A percentile compares a stretch with the other conserved stretches of the same genome.
These are phyloP conservation scores for Ploettnerulaceae sp. DNA, from an alignment of 2,329 filamentous ascomycete species.

Conservation along the genomic window DNA sequence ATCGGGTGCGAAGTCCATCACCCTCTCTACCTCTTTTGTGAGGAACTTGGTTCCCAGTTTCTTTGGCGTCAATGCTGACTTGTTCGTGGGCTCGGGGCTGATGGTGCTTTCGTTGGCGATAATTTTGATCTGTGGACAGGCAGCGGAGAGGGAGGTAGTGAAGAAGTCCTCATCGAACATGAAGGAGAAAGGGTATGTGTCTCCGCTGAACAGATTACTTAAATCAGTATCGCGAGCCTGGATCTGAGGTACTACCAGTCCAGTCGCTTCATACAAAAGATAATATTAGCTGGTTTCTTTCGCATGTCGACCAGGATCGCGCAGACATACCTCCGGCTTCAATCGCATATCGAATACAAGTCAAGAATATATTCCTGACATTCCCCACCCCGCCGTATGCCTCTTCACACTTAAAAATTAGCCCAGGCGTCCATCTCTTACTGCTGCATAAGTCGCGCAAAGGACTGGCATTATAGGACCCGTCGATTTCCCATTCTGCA, in stretches of 20 bases:
- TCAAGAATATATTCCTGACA: constrained; percentile 42
- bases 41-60: constrained; percentile 4
- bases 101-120: constrained; percentile 16
- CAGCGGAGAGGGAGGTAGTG: constrained; percentile 11
- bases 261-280: constrained; percentile 30
- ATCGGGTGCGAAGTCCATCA: constrained; percentile 1
- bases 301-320: constrained; percentile 11
- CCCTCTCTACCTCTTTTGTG: constrained; percentile 1
- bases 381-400: constrained; percentile 41
- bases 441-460: constrained; percentile 32
- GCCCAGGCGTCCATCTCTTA: constrained; percentile 38
- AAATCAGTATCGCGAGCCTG: constrained; percentile 12
- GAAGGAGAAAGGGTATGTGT: constrained; percentile 20
- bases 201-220: constrained; percentile 5
- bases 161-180: constrained; percentile 28
- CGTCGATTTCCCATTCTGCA: constrained; percentile 21
- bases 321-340: constrained; percentile 42
- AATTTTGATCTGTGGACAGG: constrained; percentile 23
- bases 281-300: constrained; percentile 18
- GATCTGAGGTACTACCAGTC: constrained; percentile 36
- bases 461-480: constrained; percentile 18
- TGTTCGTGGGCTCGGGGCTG: neutral
- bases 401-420: constrained; percentile 42
- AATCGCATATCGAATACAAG: constrained; percentile 43
- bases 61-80: constrained; percentile 2